These are phyloP conservation scores for Haplosporangium sp. DNA, from an alignment of 371 early-diverging fungal species.

Conservation along the genomic window DNA sequence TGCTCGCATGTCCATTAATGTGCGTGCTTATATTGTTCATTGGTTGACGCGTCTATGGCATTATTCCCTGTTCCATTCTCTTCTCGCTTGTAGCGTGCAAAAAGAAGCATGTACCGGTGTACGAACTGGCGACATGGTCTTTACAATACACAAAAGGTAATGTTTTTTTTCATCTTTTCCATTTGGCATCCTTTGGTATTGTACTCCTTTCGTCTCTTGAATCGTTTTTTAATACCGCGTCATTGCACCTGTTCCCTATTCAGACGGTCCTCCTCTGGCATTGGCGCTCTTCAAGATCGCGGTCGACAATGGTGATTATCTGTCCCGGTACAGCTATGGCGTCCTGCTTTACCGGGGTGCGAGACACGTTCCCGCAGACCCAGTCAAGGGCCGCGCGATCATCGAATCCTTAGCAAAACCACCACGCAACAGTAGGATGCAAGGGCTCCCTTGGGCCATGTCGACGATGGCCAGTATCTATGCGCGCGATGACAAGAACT, in stretches of 20 bases:
- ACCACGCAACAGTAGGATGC: background rate
- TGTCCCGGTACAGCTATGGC: constrained; percentile 33
- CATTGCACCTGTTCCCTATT: background rate
- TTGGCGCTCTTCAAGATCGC: constrained; percentile 31
- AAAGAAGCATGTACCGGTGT: constrained; percentile 13
- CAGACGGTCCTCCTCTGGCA: constrained; percentile 42
- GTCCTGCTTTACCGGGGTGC: constrained; percentile 46
- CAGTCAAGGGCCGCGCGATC: constrained; percentile 27
- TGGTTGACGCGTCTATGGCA: no score
- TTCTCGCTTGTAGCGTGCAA: constrained; percentile 21
- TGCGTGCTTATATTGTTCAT: background rate
- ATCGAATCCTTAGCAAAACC: constrained; percentile 29
- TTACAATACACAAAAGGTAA: constrained; percentile 44
- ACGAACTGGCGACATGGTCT: constrained; percentile 16
- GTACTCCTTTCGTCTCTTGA: background rate
- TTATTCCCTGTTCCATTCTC: background rate
- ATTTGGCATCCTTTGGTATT: no score
- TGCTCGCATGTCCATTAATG: background rate
- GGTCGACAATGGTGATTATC: constrained; percentile 26
- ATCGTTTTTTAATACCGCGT: background rate
- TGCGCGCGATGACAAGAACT: constrained; percentile 46
- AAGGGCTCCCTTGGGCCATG: constrained; percentile 24
- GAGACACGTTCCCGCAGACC: constrained; percentile 33
- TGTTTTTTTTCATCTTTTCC: background rate
- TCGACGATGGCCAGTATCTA: constrained; percentile 36